phyloP scores from a whole-genome alignment of 148 eudicot species.

The Persicaria maculosa region DNA sequence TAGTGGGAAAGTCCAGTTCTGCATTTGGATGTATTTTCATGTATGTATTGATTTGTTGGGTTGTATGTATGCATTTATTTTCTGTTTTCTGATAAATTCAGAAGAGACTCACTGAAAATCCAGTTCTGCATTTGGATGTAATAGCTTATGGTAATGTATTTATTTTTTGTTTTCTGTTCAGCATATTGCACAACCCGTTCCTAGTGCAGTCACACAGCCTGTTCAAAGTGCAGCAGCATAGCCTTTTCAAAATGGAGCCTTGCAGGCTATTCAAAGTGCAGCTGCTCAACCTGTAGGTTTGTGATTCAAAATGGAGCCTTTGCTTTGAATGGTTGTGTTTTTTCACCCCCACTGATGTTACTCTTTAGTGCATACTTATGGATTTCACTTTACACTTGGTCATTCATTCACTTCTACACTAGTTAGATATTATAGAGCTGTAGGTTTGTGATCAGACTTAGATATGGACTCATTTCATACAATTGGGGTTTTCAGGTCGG shows the following conservation, averaged over 20 bases:
- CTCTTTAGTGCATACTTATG: not conserved
- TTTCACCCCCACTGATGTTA: not conserved
- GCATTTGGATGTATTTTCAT: not conserved
- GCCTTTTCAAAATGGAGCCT: too few relatives aligned
- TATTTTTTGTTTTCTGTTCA: not conserved
- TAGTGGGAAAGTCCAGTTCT: too few relatives aligned
- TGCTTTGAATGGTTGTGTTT: not conserved
- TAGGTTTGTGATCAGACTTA: too few relatives aligned
- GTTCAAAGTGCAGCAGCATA: too few relatives aligned
- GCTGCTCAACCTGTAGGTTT: not conserved
- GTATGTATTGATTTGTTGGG: too few relatives aligned
- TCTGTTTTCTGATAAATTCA: conserved; percentile 72
- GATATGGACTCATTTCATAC: too few relatives aligned
- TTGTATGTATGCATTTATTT: not conserved
- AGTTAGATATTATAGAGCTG: too few relatives aligned
- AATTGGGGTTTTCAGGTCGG: too few relatives aligned
- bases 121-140: not conserved
- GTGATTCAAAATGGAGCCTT: not conserved
- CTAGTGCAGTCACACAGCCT: too few relatives aligned
- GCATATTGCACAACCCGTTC: conserved; percentile 21
- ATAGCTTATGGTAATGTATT: too few relatives aligned
- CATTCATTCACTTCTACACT: not conserved
- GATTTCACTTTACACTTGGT: not conserved
- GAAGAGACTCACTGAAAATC: conserved; percentile 78
- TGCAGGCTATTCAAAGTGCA: too few relatives aligned